phyloP scores from a whole-genome alignment of 108 stramenopile species.

The Chaetoceros muelleri region DNA sequence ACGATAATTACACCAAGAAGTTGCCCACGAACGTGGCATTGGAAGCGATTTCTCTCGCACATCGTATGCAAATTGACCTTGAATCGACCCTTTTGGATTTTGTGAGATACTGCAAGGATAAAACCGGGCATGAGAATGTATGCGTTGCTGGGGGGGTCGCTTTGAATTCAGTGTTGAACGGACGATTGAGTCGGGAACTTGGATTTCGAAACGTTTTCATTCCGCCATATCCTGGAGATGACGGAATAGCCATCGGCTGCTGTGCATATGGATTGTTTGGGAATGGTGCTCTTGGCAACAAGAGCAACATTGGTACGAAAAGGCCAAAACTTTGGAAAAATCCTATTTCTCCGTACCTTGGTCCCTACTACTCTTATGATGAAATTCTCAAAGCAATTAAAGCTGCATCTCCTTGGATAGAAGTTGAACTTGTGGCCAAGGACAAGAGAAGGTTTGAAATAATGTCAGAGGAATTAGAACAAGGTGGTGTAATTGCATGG shows the following conservation, averaged over 20 bases:
- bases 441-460: slow-evolving; percentile 39
- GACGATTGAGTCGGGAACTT: slow-evolving; percentile 63
- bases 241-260: slow-evolving; percentile 90
- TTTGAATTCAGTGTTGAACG: slow-evolving; percentile 89
- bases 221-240: slow-evolving; percentile 91
- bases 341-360: slow-evolving; percentile 71
- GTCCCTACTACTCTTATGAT: slow-evolving; percentile 32
- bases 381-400: slow-evolving; percentile 70
- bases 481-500: slow-evolving; percentile 79
- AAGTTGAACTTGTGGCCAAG: slow-evolving; percentile 42
- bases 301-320: neutral
- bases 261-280: slow-evolving; percentile 83
- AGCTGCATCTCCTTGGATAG: slow-evolving; percentile 62
- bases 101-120: slow-evolving; percentile 65
- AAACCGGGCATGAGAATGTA: slow-evolving; percentile 73
- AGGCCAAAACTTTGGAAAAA: slow-evolving; percentile 40
- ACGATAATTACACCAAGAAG: slow-evolving; percentile 12
- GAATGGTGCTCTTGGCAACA: slow-evolving; percentile 6
- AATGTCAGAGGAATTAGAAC: slow-evolving; percentile 56
- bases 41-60: slow-evolving; percentile 67
- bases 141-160: slow-evolving; percentile 91
- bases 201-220: slow-evolving; percentile 81
- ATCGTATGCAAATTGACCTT: slow-evolving; percentile 69
- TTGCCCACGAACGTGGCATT: slow-evolving; percentile 66
- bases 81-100: slow-evolving; percentile 79